phyloP scores from a whole-genome alignment of 805 yeast species.

The Saccharomycopsis fibuligera region DNA sequence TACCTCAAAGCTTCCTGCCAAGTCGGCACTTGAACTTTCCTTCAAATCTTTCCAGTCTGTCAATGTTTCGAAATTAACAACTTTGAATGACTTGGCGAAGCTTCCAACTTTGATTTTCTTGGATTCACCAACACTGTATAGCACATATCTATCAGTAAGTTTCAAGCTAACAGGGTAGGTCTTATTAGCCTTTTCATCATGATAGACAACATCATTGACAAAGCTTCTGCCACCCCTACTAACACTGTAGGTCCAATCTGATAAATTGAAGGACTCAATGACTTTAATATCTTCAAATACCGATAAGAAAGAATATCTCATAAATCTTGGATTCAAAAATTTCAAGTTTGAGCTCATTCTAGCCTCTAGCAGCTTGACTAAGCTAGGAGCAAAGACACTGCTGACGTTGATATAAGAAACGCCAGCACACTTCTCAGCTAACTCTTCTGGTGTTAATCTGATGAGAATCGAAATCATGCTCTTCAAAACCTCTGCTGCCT shows the following conservation, averaged over 20 bases:
- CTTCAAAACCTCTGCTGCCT: constrained; percentile 24
- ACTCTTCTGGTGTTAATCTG: constrained; percentile 45
- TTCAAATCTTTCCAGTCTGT: constrained; percentile 17
- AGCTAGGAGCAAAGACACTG: constrained; percentile 7
- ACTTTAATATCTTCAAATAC: constrained; percentile 36
- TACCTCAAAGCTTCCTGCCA: constrained; percentile 3
- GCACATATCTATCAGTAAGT: constrained; percentile 6
- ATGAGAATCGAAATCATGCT: constrained; percentile 33
- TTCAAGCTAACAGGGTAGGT: constrained; percentile 4
- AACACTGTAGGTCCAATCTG: constrained; percentile 35
- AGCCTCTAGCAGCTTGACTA: constrained; percentile 1
- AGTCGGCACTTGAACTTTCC: constrained; percentile 1
- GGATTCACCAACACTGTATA: constrained; percentile 12
- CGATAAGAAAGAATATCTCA: constrained; percentile 23
- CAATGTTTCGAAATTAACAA: constrained; percentile 18
- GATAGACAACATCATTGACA: constrained; percentile 41
- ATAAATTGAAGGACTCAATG: constrained; percentile 39
- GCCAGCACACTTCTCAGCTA: constrained; percentile 45
- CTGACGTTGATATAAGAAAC: constrained; percentile 35
- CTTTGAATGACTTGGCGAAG: constrained; percentile 7
- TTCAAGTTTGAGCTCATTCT: neutral
- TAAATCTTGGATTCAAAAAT: constrained; percentile 25
- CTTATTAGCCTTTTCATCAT: constrained; percentile 34
- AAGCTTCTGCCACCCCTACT: constrained; percentile 33
- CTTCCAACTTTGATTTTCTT: constrained; percentile 10